A percentile compares a stretch with the other conserved stretches of the same genome.
Conservation (phyloP, 768 basidiomycete species). For the Boletus tylopilopsis region DNA sequence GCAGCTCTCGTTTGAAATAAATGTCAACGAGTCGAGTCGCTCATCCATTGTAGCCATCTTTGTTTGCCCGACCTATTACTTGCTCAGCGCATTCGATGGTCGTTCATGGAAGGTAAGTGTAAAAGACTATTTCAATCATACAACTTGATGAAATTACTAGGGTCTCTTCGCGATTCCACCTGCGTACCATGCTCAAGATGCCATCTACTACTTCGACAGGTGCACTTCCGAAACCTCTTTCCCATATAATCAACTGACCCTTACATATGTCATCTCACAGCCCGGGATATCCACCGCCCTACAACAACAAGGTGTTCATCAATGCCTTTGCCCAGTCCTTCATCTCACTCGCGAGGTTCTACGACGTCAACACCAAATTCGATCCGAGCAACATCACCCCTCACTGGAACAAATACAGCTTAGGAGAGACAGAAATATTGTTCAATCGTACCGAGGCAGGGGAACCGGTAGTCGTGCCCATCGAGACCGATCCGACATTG, state of each 20-base stretch:
- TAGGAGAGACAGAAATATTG: conserved; percentile 9
- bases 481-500: not conserved
- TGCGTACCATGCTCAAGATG: conserved; percentile 31
- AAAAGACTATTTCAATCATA: conserved; percentile 22
- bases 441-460: conserved; percentile 11
- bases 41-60: conserved; percentile 27
- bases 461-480: not conserved
- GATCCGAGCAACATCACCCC: conserved; percentile 18
- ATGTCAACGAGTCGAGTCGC: too few relatives aligned
- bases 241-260: too few relatives aligned
- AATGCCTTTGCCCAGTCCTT: conserved; percentile 27
- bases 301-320: conserved; percentile 28
- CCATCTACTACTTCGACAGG: conserved; percentile 40
- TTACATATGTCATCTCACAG: too few relatives aligned
- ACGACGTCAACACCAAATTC: conserved; percentile 21
- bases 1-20: too few relatives aligned
- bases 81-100: conserved; percentile 29
- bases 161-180: conserved; percentile 32
- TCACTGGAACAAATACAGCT: conserved; percentile 3
- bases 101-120: conserved; percentile 31
- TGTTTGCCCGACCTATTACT: conserved; percentile 34
- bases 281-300: conserved; percentile 3
- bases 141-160: conserved; percentile 19
- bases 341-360: conserved; percentile 17
- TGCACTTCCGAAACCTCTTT: not conserved